Evolutionary conservation across 768 basidiomycete species (phyloP).

Genomic region (Termitomyces sp.): DNA sequence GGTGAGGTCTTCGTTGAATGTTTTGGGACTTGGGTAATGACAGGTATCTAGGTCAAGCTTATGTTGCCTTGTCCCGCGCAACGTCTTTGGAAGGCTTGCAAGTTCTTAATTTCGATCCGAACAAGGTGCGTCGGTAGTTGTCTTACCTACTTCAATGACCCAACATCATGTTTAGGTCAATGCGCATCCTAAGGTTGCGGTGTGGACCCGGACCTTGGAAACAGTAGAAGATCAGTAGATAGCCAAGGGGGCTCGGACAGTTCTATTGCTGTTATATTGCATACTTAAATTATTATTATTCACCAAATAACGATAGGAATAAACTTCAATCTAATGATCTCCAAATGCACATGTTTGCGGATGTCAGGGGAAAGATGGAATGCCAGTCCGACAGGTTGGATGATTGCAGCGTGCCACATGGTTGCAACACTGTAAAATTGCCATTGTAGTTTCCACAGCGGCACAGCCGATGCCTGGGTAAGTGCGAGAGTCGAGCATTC

Average conservation of each 20-base stretch:
- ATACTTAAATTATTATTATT: conserved; percentile 1
- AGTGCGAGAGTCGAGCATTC: too few species aligned
- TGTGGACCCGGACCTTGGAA: conserved; percentile 72
- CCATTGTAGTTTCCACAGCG: too few species aligned
- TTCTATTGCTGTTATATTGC: neutral
- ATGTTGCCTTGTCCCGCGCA: conserved; percentile 87
- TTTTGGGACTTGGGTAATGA: neutral
- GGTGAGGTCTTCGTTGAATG: conserved; percentile 39
- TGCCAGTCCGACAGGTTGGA: neutral
- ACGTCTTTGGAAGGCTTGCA: conserved; percentile 84
- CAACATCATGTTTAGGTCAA: conserved; percentile 44
- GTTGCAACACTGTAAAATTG: too few species aligned
- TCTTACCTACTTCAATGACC: neutral
- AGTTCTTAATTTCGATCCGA: conserved; percentile 74
- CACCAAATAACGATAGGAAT: neutral
- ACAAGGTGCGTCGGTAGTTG: conserved; percentile 49
- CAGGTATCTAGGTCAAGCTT: conserved; percentile 71
- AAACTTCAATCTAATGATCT: neutral
- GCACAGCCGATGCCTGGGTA: too few species aligned
- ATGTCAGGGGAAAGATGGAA: neutral
- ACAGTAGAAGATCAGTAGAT: conserved; percentile 33
- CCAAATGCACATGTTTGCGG: neutral
- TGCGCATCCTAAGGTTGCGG: conserved; percentile 69
- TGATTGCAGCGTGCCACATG: neutral
- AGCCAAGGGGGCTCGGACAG: neutral